Evolutionary conservation across 148 eudicot genomes (phyloP), one percentile per base, ranked within the genome.

Genomic region (Spergularia marina): DNA sequence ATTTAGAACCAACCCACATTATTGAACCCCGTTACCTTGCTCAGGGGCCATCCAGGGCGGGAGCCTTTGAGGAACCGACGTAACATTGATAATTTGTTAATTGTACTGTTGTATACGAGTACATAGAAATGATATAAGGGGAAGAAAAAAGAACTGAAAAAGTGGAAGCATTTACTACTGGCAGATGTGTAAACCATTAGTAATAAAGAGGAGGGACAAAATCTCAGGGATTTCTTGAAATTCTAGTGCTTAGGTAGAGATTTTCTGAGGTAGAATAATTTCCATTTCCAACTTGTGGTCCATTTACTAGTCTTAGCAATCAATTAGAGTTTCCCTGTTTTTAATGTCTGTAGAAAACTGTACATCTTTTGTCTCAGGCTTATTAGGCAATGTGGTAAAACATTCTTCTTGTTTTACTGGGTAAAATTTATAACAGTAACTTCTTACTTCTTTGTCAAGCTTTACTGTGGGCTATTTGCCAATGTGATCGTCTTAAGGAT

Each of bases 211-310:
- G 44, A 17, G 70, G 10, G 71, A 75, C 41, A 52, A 4, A 25
- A 8, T 53, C 36, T 30, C 36, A 30, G 36, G 36, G 36, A 30
- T 53, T 70, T 30, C 41, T 53, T 23, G 12, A 70, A 53, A 70
- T 55, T 61, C 47, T 70, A 75, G 72, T 63, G 52, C 69, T 70
- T 65, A 70, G 79, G 79, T 80, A 71, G 75, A 58, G 79, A 78
- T 55, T 65, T 78, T 72, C 76, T 65, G 65, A 60, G 76, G 59
- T 55, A 71, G 83, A 80, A 80, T 80, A 80, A 75, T 75, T 75
- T 75, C 79, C 71, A 75, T 73, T 80, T 80, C 62, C 30, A 20
- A 70, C 70, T 44, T 12, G 76, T 80, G 83, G 83, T 75, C 83
- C 83, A 54, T 49, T 70, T 34, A 7, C 51, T 57, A 17, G 41